These are phyloP conservation scores for Gossypium herbaceum DNA, from an alignment of 345 rosid genomes.

Conservation along the genomic window DNA sequence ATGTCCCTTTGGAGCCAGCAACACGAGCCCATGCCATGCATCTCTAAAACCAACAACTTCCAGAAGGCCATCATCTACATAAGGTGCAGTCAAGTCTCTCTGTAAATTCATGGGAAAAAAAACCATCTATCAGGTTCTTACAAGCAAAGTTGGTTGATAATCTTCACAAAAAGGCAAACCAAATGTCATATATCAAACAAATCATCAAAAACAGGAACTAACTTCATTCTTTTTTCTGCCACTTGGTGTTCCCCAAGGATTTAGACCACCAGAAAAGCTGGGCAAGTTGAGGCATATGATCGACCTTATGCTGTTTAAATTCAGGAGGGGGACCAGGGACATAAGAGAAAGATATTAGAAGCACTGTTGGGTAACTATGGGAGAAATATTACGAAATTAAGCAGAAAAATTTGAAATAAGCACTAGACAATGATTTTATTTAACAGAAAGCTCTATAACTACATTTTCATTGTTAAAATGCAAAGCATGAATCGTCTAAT, in stretches of 20 bases:
- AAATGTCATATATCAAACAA: neutral
- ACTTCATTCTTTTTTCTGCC: conserved; percentile 46
- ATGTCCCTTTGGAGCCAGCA: conserved; percentile 79
- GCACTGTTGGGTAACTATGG: neutral
- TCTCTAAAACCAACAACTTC: conserved; percentile 92
- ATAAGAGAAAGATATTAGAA: conserved; percentile 12
- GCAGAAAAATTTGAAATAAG: conserved; percentile 9
- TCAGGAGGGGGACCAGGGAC: neutral
- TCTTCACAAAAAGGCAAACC: neutral
- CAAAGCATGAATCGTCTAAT: neutral
- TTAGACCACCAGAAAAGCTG: conserved; percentile 89
- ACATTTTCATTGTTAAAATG: neutral
- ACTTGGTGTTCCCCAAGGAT: conserved; percentile 88
- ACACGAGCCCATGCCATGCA: conserved; percentile 95
- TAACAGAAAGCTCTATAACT: neutral
- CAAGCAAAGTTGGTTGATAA: neutral
- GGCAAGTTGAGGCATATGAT: conserved; percentile 86
- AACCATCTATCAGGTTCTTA: neutral
- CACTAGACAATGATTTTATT: neutral
- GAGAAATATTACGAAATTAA: conserved; percentile 10
- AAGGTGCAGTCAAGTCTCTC: conserved; percentile 76
- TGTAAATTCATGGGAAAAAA: conserved; percentile 25
- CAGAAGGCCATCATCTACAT: conserved; percentile 68
- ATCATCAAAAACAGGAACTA: conserved; percentile 13
- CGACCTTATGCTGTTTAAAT: conserved; percentile 66